phyloP scores from a whole-genome alignment of 2,329 filamentous ascomycete species.

The Talaromyces atroroseus region DNA sequence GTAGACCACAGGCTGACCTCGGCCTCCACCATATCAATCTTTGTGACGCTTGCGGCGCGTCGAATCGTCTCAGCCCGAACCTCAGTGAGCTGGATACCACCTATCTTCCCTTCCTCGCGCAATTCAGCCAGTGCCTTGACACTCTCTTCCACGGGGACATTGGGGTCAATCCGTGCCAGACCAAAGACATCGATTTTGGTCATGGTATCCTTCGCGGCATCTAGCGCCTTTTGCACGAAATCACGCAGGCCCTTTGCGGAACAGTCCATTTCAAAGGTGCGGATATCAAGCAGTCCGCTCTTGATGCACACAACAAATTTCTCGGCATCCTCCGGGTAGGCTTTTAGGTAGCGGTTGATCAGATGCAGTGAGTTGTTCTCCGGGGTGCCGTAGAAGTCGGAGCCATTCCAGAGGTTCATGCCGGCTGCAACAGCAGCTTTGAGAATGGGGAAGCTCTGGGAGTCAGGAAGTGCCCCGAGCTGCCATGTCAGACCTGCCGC shows the following conservation, averaged over 20 bases:
- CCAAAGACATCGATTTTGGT: conserved; percentile 59
- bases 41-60: conserved; percentile 43
- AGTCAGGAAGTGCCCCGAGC: conserved; percentile 14
- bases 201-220: conserved; percentile 36
- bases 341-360: conserved; percentile 57
- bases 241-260: conserved; percentile 50
- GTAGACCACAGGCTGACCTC: conserved; percentile 55
- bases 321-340: conserved; percentile 58
- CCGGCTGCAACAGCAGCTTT: conserved; percentile 47
- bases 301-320: conserved; percentile 61
- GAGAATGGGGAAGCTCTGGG: conserved; percentile 35
- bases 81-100: conserved; percentile 40
- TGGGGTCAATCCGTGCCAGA: conserved; percentile 52
- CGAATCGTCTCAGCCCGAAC: conserved; percentile 42
- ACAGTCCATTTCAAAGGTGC: conserved; percentile 42
- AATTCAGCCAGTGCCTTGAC: conserved; percentile 33
- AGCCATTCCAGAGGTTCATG: conserved; percentile 54
- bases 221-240: conserved; percentile 54
- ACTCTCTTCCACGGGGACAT: conserved; percentile 45
- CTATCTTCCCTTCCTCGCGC: conserved; percentile 40
- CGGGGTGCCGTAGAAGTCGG: conserved; percentile 57
- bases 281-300: conserved; percentile 41
- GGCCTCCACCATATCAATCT: conserved; percentile 55
- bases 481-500: conserved; percentile 24
- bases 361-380: conserved; percentile 56